These are phyloP conservation scores for Mycena floridula DNA, from an alignment of 768 basidiomycete species.

Conservation along the genomic window DNA sequence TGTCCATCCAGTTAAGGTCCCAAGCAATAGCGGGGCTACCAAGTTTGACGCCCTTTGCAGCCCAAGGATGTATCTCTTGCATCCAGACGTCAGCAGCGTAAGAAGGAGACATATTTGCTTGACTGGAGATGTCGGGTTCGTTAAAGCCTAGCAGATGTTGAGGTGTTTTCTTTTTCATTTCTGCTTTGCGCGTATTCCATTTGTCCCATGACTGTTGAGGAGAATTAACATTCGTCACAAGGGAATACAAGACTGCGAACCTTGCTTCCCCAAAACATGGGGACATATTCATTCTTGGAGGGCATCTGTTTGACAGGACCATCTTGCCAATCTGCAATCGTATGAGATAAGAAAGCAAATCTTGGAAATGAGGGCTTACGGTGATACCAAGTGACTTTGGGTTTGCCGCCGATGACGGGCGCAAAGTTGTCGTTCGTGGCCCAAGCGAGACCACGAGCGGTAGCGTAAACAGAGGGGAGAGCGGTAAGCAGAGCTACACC, in stretches of 20 bases:
- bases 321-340: constrained; percentile 6
- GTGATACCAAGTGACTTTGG: constrained; percentile 8
- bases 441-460: no score
- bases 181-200: constrained; percentile 3
- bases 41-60: constrained; percentile 7
- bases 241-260: not conserved
- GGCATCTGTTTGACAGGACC: constrained; percentile 8
- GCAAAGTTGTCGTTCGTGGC: no score
- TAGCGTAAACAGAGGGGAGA: no score
- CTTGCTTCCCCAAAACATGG: constrained; percentile 9
- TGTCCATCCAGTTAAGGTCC: constrained; percentile 10
- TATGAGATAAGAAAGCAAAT: not conserved
- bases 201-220: no score
- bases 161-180: constrained; percentile 5
- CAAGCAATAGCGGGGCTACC: constrained; percentile 10
- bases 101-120: constrained; percentile 9
- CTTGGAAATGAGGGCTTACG: not conserved
- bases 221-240: constrained; percentile 3
- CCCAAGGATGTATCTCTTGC: constrained; percentile 9
- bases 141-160: constrained; percentile 7
- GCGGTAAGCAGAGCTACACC: no score
- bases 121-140: constrained; percentile 7
- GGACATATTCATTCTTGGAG: constrained; percentile 5
- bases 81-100: constrained; percentile 8
- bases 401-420: no score